Conservation (phyloP, 177 flowering plant species). For the Vitis hybrid region DNA sequence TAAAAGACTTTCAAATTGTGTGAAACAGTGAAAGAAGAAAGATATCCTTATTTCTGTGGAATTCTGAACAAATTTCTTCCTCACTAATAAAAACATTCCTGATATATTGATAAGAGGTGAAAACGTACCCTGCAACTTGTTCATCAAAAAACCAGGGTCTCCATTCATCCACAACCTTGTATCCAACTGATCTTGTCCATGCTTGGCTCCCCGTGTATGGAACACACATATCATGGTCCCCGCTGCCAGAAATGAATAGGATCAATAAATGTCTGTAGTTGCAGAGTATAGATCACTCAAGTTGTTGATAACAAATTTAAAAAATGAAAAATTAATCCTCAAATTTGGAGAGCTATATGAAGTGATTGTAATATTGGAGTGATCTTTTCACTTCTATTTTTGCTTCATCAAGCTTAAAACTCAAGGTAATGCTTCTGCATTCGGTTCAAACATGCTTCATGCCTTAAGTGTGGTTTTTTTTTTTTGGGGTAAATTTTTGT, state of each 20-base stretch:
- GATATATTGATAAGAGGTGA: neutral
- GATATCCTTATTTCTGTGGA: neutral
- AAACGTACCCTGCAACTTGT: slow-evolving; percentile 79
- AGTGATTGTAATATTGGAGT: no score
- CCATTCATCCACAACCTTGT: slow-evolving; percentile 75
- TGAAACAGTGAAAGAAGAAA: neutral
- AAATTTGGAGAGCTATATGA: no score
- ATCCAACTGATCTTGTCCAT: slow-evolving; percentile 90
- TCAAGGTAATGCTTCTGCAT: no score
- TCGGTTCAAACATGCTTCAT: no score
- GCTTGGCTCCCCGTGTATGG: slow-evolving; percentile 89
- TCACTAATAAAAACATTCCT: neutral
- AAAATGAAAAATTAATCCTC: no score
- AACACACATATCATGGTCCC: slow-evolving; percentile 99
- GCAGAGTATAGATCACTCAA: neutral
- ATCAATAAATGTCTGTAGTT: neutral
- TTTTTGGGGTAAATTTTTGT: no score
- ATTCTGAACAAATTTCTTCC: neutral
- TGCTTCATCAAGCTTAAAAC: no score
- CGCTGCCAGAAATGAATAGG: slow-evolving; percentile 44
- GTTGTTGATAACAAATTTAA: no score
- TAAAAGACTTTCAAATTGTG: neutral
- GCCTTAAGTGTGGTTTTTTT: no score
- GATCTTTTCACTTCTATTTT: no score
- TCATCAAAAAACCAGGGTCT: slow-evolving; percentile 67